phyloP scores from a whole-genome alignment of 1,284 basidiomycete species.

The Kwoniella shivajii region DNA sequence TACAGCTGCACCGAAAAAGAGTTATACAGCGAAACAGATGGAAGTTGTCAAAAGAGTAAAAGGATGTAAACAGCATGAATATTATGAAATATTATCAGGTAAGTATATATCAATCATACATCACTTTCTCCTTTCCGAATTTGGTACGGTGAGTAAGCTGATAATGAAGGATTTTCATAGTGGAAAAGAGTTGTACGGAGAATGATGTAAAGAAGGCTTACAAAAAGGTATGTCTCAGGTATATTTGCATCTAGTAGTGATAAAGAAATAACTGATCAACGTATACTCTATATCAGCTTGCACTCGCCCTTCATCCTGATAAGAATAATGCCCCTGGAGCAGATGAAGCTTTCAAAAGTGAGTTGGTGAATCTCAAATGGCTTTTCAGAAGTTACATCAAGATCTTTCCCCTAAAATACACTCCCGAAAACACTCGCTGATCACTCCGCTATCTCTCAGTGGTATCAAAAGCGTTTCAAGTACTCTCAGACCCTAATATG shows the following conservation, averaged over 20 bases:
- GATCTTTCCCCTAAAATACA: background rate
- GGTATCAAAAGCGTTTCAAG: slow-evolving; percentile 97
- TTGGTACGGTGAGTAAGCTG: background rate
- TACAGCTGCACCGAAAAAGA: slow-evolving; percentile 61
- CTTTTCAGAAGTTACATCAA: too few relatives aligned
- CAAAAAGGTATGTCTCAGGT: slow-evolving; percentile 82
- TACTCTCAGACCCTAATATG: slow-evolving; percentile 90
- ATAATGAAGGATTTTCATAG: slow-evolving; percentile 19
- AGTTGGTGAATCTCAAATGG: too few relatives aligned
- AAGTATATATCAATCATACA: too few relatives aligned
- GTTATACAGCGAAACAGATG: slow-evolving; percentile 82
- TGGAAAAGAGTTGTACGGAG: slow-evolving; percentile 86
- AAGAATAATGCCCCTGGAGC: slow-evolving; percentile 98
- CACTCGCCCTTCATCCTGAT: slow-evolving; percentile 91
- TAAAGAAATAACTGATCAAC: slow-evolving; percentile 6
- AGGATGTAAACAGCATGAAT: slow-evolving; percentile 82
- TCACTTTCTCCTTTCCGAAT: background rate
- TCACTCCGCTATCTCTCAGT: slow-evolving; percentile 59
- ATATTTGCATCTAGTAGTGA: too few relatives aligned
- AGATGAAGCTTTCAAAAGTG: slow-evolving; percentile 98
- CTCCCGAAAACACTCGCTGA: slow-evolving; percentile 2
- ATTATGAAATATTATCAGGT: slow-evolving; percentile 84
- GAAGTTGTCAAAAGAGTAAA: slow-evolving; percentile 85
- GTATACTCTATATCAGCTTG: slow-evolving; percentile 63
- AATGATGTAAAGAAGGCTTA: slow-evolving; percentile 95